Conservation (phyloP, 2,329 filamentous ascomycete genomes). For the Colletotrichum musicola region DNA sequence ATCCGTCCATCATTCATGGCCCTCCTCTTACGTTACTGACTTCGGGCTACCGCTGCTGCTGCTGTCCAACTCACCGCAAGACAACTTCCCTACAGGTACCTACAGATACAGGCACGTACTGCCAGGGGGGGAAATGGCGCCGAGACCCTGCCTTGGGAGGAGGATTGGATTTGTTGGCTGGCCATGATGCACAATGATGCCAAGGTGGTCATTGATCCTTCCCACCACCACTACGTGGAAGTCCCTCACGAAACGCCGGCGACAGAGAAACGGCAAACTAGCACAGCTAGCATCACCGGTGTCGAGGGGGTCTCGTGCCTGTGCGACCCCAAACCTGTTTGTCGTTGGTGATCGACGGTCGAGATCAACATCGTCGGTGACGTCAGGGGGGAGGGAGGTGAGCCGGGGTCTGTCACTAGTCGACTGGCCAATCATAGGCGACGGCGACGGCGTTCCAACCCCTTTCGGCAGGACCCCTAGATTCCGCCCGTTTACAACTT, state of each 20-base stretch:
- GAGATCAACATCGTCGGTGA: conserved; percentile 32
- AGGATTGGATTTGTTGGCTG: conserved; percentile 15
- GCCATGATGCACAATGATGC: conserved; percentile 38
- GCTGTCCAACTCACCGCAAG: conserved; percentile 4
- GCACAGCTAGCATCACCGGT: conserved; percentile 1
- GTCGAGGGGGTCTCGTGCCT: conserved; percentile 9
- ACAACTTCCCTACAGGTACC: no score
- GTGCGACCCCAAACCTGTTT: conserved; percentile 36
- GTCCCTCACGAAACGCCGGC: not conserved
- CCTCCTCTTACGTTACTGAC: not conserved
- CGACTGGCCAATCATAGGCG: conserved; percentile 13
- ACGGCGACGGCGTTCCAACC: conserved; percentile 1
- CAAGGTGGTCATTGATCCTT: conserved; percentile 21
- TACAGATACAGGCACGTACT: no score
- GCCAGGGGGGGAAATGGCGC: not conserved
- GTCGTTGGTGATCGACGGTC: conserved; percentile 23
- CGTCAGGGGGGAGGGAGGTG: conserved; percentile 17
- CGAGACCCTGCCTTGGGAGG: conserved; percentile 21
- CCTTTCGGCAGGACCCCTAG: conserved; percentile 37
- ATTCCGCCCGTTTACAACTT: conserved; percentile 5
- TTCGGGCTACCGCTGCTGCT: not conserved
- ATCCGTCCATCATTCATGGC: conserved; percentile 1
- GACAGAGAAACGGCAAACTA: not conserved
- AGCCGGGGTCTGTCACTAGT: not conserved
- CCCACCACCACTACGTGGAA: not conserved